Evolutionary conservation across 345 rosid species (phyloP).

Genomic region (Diplotaxis tenuifolia): DNA sequence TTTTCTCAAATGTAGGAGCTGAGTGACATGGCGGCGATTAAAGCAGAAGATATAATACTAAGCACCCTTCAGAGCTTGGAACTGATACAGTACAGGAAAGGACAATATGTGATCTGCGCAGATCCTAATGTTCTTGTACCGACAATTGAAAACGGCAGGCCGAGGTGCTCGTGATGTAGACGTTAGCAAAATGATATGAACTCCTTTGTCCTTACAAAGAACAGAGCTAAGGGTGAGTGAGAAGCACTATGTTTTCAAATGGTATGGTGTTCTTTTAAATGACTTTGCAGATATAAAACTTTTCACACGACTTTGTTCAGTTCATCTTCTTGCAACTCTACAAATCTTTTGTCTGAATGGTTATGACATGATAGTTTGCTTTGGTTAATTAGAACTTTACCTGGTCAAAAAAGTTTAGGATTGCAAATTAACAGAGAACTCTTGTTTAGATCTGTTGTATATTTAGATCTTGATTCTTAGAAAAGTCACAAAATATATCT

Average conservation of each 20-base stretch:
- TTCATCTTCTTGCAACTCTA: conserved; percentile 14
- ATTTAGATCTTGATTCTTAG: no score
- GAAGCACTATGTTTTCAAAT: neutral
- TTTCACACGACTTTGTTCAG: conserved; percentile 15
- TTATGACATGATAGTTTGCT: no score
- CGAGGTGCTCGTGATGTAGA: conserved; percentile 97
- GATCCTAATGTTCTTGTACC: conserved; percentile 96
- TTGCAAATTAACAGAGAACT: no score
- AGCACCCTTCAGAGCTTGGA: conserved; percentile 94
- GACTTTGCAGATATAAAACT: conserved; percentile 3
- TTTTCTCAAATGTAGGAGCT: conserved; percentile 58
- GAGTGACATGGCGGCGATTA: conserved; percentile 98
- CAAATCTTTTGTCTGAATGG: conserved; percentile 6
- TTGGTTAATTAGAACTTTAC: no score
- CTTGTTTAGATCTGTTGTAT: no score
- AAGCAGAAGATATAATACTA: conserved; percentile 92
- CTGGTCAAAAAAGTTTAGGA: no score
- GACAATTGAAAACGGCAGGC: conserved; percentile 97
- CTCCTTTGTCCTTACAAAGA: conserved; percentile 98
- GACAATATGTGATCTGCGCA: conserved; percentile 97
- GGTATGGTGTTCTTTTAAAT: conserved; percentile 11
- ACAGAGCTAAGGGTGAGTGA: conserved; percentile 48
- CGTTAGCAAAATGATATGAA: conserved; percentile 96
- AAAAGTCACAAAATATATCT: no score
- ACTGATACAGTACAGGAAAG: conserved; percentile 94